Conservation (phyloP, 2,329 filamentous ascomycete species). For the Alternaria viburni region DNA sequence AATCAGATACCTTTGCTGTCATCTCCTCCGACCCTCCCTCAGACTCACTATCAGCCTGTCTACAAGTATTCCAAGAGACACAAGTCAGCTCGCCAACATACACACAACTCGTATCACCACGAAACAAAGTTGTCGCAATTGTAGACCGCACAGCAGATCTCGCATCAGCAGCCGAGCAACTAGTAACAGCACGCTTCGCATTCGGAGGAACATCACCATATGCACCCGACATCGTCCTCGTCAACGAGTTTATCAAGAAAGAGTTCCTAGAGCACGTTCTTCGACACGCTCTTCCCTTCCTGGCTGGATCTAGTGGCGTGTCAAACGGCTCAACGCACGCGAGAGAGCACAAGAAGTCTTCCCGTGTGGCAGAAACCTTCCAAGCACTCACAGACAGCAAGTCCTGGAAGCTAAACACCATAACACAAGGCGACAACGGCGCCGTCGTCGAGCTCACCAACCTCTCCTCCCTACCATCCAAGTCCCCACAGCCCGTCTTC, state of each 20-base stretch:
- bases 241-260: slow-evolving; percentile 68
- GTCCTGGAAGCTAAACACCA: slow-evolving; percentile 27
- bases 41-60: slow-evolving; percentile 27
- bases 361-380: slow-evolving; percentile 10
- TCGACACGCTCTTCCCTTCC: slow-evolving; percentile 44
- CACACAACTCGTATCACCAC: slow-evolving; percentile 45
- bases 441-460: slow-evolving; percentile 36
- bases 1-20: slow-evolving; percentile 58
- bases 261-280: slow-evolving; percentile 60
- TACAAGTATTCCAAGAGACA: slow-evolving; percentile 46
- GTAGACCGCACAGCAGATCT: slow-evolving; percentile 67
- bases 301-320: slow-evolving; percentile 19
- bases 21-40: slow-evolving; percentile 42
- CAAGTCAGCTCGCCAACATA: slow-evolving; percentile 16
- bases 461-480: slow-evolving; percentile 37
- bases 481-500: slow-evolving; percentile 53
- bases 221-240: slow-evolving; percentile 66
- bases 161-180: slow-evolving; percentile 57
- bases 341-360: slow-evolving; percentile 15
- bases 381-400: slow-evolving; percentile 17
- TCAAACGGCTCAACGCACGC: slow-evolving; percentile 18
- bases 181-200: slow-evolving; percentile 61
- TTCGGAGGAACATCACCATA: slow-evolving; percentile 65
- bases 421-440: slow-evolving; percentile 33
- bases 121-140: slow-evolving; percentile 57